Percentiles rank a stretch among this genome's conserved stretches.
Evolutionary conservation across 495 filamentous ascomycete species (phyloP).

Genomic region (Rostrohypoxylon terebratum): DNA sequence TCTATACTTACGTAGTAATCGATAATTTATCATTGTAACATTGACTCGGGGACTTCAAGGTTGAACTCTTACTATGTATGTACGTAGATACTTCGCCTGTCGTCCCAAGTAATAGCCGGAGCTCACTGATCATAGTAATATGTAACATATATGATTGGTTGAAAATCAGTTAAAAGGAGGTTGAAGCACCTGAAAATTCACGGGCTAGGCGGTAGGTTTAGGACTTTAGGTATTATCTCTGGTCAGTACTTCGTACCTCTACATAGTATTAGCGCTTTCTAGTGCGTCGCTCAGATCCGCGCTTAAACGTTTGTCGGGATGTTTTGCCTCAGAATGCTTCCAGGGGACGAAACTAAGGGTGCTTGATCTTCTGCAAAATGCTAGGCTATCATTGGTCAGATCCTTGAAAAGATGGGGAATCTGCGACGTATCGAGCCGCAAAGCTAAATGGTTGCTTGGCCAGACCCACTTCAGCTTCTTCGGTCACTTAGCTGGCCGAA

Average conservation of each 20-base stretch:
- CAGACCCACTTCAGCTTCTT: conserved; percentile 28
- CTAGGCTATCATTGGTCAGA: conserved; percentile 19
- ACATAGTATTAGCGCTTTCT: conserved; percentile 20
- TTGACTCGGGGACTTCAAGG: too few species aligned
- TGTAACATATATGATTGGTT: conserved; percentile 21
- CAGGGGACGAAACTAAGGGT: conserved; percentile 42
- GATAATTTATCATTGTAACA: conserved; percentile 19
- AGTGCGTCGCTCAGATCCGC: conserved; percentile 43
- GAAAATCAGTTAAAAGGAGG: conserved; percentile 5
- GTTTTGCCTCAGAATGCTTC: conserved; percentile 48
- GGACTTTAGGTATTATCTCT: too few species aligned
- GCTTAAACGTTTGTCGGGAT: conserved; percentile 40
- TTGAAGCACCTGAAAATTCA: background rate
- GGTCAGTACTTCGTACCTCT: too few species aligned
- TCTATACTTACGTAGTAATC: conserved; percentile 25
- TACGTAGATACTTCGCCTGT: conserved; percentile 18
- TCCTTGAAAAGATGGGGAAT: conserved; percentile 23
- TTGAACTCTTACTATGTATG: background rate
- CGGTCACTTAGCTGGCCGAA: conserved; percentile 38
- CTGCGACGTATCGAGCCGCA: conserved; percentile 49
- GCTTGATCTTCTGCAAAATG: conserved; percentile 41
- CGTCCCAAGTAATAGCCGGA: conserved; percentile 38
- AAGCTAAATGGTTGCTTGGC: conserved; percentile 38
- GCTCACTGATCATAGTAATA: conserved; percentile 4
- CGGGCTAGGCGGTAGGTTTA: too few species aligned